Conservation (phyloP, 768 basidiomycete genomes). For the Mycena albidolilacea region DNA sequence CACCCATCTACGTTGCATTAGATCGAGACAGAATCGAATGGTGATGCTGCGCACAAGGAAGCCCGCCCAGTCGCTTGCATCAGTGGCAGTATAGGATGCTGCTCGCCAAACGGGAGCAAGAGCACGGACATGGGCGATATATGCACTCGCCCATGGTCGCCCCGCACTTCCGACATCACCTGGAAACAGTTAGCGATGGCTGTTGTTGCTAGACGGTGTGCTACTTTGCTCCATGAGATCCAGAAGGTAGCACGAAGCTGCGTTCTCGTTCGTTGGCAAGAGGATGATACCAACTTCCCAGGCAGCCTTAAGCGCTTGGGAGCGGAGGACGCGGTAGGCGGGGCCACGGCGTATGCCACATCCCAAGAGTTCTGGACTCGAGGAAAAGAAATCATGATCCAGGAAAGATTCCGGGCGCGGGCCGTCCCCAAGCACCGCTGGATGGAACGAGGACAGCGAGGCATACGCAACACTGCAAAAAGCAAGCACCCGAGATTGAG, state of each 20-base stretch:
- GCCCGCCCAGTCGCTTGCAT: slow-evolving; percentile 10
- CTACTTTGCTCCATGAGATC: slow-evolving; percentile 30
- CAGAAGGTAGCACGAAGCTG: slow-evolving; percentile 24
- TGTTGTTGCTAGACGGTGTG: neutral
- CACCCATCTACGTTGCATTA: slow-evolving; percentile 18
- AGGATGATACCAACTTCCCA: slow-evolving; percentile 31
- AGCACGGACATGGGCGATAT: slow-evolving; percentile 11
- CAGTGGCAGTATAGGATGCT: neutral
- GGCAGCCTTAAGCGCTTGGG: slow-evolving; percentile 15
- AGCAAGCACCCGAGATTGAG: slow-evolving; percentile 22
- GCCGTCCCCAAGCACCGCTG: slow-evolving; percentile 18
- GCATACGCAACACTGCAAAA: slow-evolving; percentile 27
- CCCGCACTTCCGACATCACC: slow-evolving; percentile 5
- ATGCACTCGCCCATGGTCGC: slow-evolving; percentile 29
- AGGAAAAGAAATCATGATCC: slow-evolving; percentile 20
- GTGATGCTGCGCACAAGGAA: neutral
- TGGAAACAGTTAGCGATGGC: neutral
- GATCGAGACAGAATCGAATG: neutral
- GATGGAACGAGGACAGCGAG: slow-evolving; percentile 28
- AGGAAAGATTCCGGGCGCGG: slow-evolving; percentile 13
- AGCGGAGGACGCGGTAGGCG: slow-evolving; percentile 10
- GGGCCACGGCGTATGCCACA: slow-evolving; percentile 13
- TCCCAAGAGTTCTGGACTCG: neutral
- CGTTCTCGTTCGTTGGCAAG: slow-evolving; percentile 26
- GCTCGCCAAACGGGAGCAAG: slow-evolving; percentile 21